Evolutionary conservation across 2,329 filamentous ascomycete species (phyloP).

Genomic region (Thielaviopsis populi): DNA sequence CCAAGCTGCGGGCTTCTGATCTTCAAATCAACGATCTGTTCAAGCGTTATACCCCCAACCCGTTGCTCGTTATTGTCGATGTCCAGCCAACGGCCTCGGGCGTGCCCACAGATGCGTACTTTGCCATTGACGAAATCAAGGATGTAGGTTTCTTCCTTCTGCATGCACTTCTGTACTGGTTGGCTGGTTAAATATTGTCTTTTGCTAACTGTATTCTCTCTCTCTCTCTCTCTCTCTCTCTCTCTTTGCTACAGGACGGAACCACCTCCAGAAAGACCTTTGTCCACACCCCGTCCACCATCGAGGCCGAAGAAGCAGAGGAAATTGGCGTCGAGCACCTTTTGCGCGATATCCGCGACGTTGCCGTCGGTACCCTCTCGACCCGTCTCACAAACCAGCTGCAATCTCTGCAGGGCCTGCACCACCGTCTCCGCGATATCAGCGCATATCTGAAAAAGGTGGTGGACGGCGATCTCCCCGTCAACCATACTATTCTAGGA

Average conservation of each 20-base stretch:
- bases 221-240: neutral
- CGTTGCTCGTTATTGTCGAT: constrained; percentile 91
- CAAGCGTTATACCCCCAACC: constrained; percentile 96
- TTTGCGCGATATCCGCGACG: constrained; percentile 92
- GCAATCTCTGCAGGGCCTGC: constrained; percentile 89
- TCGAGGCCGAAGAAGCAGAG: constrained; percentile 97
- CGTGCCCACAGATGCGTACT: constrained; percentile 96
- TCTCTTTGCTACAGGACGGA: constrained; percentile 55
- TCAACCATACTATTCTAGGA: constrained; percentile 93
- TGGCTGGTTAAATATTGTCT: too few relatives aligned
- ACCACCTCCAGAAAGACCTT: constrained; percentile 95
- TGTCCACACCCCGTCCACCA: constrained; percentile 94
- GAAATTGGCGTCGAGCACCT: constrained; percentile 98
- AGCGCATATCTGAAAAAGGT: constrained; percentile 93
- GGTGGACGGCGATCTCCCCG: constrained; percentile 75
- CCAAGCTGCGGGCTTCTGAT: constrained; percentile 91
- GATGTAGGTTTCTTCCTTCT: constrained; percentile 33
- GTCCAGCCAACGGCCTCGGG: constrained; percentile 97
- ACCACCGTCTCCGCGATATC: constrained; percentile 88
- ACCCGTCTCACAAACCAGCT: constrained; percentile 96
- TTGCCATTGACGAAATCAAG: constrained; percentile 98
- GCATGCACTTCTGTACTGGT: too few relatives aligned
- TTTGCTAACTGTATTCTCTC: neutral
- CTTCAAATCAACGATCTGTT: constrained; percentile 99
- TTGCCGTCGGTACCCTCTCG: constrained; percentile 89